phyloP scores from a whole-genome alignment of 176 grass and related monocot species.

The Rhynchospora breviuscula region DNA sequence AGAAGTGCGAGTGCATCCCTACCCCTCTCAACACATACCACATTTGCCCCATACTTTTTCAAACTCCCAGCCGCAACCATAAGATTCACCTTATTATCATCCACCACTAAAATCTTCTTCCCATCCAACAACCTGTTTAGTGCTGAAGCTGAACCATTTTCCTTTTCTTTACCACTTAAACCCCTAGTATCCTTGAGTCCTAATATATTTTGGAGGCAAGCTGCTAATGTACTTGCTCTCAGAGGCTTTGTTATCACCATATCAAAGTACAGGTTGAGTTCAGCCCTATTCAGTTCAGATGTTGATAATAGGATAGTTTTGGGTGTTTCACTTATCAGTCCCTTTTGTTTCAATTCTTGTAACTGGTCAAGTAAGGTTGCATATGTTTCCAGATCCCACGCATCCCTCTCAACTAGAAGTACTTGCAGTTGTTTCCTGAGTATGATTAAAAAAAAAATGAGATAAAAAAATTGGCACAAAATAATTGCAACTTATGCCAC shows the following conservation, averaged over 20 bases:
- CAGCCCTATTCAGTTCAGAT: slow-evolving; percentile 57
- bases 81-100: slow-evolving; percentile 94
- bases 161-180: slow-evolving; percentile 44
- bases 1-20: slow-evolving; percentile 63
- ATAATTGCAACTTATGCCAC: background rate
- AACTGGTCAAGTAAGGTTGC: slow-evolving; percentile 42
- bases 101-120: slow-evolving; percentile 94
- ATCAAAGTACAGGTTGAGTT: slow-evolving; percentile 41
- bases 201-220: slow-evolving; percentile 73
- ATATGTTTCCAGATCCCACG: slow-evolving; percentile 48
- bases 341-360: slow-evolving; percentile 28
- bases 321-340: slow-evolving; percentile 30
- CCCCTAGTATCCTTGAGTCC: slow-evolving; percentile 38
- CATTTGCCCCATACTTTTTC: slow-evolving; percentile 75
- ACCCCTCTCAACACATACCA: slow-evolving; percentile 84
- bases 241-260: slow-evolving; percentile 82
- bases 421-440: slow-evolving; percentile 39
- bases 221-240: slow-evolving; percentile 75
- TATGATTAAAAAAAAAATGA: background rate
- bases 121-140: slow-evolving; percentile 56
- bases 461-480: background rate
- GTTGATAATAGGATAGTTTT: slow-evolving; percentile 69
- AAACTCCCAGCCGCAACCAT: slow-evolving; percentile 69
- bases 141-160: slow-evolving; percentile 36
- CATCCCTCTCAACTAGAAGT: slow-evolving; percentile 74